These are phyloP conservation scores for Ceriops tagal DNA, from an alignment of 345 rosid genomes.

Conservation along the genomic window DNA sequence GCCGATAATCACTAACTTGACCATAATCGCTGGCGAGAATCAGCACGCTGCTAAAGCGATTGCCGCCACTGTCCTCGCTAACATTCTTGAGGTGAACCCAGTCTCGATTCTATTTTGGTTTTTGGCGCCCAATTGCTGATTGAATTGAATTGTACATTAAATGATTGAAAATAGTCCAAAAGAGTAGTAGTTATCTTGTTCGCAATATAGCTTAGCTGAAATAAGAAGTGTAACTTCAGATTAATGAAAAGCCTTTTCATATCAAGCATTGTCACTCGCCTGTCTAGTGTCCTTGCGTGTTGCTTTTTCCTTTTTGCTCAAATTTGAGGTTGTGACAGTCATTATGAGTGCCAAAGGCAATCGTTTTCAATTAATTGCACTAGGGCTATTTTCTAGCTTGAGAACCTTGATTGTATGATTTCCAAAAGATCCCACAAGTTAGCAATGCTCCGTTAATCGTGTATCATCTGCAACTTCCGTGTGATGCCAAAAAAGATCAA, in stretches of 20 bases:
- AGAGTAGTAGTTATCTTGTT: neutral
- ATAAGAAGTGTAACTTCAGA: conserved; percentile 33
- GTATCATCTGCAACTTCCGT: too few species aligned
- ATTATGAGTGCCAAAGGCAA: too few species aligned
- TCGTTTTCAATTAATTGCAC: too few species aligned
- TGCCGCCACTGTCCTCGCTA: conserved; percentile 67
- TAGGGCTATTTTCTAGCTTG: too few species aligned
- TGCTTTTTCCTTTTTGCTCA: neutral
- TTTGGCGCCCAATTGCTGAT: conserved; percentile 27
- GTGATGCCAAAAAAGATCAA: too few species aligned
- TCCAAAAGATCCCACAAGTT: too few species aligned
- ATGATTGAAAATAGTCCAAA: neutral
- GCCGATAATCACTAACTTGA: conserved; percentile 92
- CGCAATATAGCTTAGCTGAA: neutral
- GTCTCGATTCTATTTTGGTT: conserved; percentile 36
- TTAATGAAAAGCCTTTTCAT: conserved; percentile 37
- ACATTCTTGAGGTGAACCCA: conserved; percentile 96
- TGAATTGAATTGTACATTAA: conserved; percentile 36
- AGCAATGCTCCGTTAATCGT: too few species aligned
- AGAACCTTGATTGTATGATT: too few species aligned
- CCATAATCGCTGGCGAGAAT: conserved; percentile 96
- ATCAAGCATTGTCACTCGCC: conserved; percentile 9
- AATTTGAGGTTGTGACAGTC: neutral
- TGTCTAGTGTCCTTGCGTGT: neutral
- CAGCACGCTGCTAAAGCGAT: conserved; percentile 77